phyloP scores from a whole-genome alignment of 495 filamentous ascomycete species.

The Lasiosphaeris hirsuta region DNA sequence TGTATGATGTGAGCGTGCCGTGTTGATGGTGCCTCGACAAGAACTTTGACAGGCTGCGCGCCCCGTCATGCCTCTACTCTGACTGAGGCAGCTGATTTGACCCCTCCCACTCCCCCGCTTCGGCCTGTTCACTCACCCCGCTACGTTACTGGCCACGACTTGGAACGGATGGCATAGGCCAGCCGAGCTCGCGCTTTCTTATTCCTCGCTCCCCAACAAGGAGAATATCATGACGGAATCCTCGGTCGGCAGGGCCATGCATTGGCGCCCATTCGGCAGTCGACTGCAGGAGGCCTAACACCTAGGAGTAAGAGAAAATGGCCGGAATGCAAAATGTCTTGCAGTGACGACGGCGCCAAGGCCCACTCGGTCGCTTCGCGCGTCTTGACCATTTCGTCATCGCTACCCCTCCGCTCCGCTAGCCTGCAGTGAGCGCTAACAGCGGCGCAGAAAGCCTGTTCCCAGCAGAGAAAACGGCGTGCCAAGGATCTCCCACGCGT shows the following conservation, averaged over 20 bases:
- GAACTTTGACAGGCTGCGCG: background rate
- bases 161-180: too few species aligned
- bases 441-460: too few species aligned
- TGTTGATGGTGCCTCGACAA: background rate
- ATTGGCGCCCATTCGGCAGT: background rate
- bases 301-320: background rate
- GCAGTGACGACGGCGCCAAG: background rate
- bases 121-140: too few species aligned
- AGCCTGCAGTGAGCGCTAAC: background rate
- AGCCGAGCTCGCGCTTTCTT: background rate
- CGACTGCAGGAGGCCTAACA: background rate
- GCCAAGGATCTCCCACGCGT: too few species aligned
- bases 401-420: background rate
- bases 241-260: background rate
- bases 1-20: background rate
- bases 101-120: background rate
- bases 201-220: background rate
- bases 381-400: background rate
- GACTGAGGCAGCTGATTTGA: constrained; percentile 1
- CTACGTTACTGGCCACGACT: too few species aligned
- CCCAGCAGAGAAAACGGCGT: too few species aligned
- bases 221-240: background rate
- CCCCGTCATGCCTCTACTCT: background rate
- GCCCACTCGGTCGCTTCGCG: too few species aligned
- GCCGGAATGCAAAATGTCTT: background rate